Conservation (phyloP, 345 rosid species). For the Salix exigua region DNA sequence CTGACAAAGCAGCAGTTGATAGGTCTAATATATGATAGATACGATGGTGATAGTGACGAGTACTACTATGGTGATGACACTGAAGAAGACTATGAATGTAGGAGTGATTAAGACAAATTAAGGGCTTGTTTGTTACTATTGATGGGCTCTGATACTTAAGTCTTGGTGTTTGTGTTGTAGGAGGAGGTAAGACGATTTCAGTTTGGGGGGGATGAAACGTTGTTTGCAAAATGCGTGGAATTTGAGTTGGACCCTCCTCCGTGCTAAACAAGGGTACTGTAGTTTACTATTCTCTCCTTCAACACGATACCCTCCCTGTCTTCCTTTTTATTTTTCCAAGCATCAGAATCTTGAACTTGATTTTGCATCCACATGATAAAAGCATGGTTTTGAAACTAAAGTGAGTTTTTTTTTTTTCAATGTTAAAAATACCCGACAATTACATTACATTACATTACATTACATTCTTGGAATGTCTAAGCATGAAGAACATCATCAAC, state of each 20-base stretch:
- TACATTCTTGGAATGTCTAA: not conserved
- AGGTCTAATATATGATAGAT: slow-evolving; percentile 29
- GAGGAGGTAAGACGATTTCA: not conserved
- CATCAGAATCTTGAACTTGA: not conserved
- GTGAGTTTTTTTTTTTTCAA: too few species aligned
- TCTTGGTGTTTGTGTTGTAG: not conserved
- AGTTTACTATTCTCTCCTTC: not conserved
- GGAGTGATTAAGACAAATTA: slow-evolving; percentile 15
- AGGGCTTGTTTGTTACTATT: not conserved
- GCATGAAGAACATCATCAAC: not conserved
- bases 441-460: too few species aligned
- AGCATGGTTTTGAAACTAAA: not conserved
- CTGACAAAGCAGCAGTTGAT: slow-evolving; percentile 40
- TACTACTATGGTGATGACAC: slow-evolving; percentile 26
- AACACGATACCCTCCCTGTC: too few species aligned
- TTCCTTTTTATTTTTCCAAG: too few species aligned
- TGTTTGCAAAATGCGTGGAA: not conserved
- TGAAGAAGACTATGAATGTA: slow-evolving; percentile 16
- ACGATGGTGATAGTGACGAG: slow-evolving; percentile 30
- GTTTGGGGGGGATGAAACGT: not conserved
- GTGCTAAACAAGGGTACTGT: not conserved
- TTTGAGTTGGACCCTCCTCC: not conserved
- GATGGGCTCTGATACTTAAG: not conserved
- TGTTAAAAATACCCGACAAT: not conserved
- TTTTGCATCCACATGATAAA: not conserved